phyloP scores from a whole-genome alignment of 2,329 filamentous ascomycete species.

The Fusarium nelsonii region DNA sequence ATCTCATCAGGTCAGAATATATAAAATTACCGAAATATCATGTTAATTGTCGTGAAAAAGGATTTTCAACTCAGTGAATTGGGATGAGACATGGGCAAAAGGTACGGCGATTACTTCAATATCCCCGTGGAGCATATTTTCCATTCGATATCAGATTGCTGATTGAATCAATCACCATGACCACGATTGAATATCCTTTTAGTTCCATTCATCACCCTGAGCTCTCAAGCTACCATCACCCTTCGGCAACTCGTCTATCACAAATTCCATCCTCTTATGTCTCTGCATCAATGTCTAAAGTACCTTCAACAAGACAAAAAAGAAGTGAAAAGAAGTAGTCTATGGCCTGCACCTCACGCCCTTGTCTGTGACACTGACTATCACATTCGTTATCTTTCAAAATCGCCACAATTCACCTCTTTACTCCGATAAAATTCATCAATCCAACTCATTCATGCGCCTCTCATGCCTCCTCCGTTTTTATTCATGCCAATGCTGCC shows the following conservation, averaged over 20 bases:
- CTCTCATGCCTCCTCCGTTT: constrained; percentile 5
- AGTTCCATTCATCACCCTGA: neutral
- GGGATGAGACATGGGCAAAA: too few relatives aligned
- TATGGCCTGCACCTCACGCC: constrained; percentile 30
- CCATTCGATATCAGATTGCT: too few relatives aligned
- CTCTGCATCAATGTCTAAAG: constrained; percentile 43
- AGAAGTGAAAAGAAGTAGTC: constrained; percentile 20
- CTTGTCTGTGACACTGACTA: constrained; percentile 15
- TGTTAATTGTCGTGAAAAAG: too few relatives aligned
- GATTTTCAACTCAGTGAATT: too few relatives aligned
- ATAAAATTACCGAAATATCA: too few relatives aligned
- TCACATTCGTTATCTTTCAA: constrained; percentile 25
- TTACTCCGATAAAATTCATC: constrained; percentile 37
- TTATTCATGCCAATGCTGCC: neutral
- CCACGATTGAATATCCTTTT: neutral
- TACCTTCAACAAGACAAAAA: constrained; percentile 30
- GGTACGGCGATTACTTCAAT: too few relatives aligned
- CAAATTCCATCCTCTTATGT: constrained; percentile 37
- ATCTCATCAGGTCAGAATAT: neutral
- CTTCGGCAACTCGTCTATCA: constrained; percentile 45
- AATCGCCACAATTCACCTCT: constrained; percentile 22
- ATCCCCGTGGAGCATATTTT: too few relatives aligned
- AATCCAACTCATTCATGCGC: constrained; percentile 33
- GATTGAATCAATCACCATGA: too few relatives aligned
- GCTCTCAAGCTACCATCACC: neutral